A percentile compares a stretch with the other conserved stretches of the same genome.
phyloP scores from a whole-genome alignment of 371 early-diverging fungal species.

The Mortierella sp. region DNA sequence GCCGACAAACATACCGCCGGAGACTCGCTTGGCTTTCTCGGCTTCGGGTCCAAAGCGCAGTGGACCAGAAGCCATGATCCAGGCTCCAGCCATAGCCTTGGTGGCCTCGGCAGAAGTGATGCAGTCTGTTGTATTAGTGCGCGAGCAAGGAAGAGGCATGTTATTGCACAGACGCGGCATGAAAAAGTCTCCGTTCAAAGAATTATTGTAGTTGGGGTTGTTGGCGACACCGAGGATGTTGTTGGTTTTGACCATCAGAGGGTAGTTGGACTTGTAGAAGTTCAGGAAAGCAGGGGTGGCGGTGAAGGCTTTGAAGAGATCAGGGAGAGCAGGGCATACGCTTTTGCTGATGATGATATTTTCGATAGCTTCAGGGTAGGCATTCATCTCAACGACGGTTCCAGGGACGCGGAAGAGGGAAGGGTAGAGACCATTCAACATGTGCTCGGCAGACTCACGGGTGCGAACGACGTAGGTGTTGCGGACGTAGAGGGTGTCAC shows the following conservation, averaged over 20 bases:
- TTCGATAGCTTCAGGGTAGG: constrained; percentile 16
- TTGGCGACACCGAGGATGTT: constrained; percentile 9
- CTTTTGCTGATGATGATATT: not conserved
- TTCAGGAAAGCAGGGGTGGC: not conserved
- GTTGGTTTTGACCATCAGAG: constrained; percentile 13
- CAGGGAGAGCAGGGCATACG: not conserved
- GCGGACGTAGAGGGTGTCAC: constrained; percentile 46
- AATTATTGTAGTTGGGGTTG: not conserved
- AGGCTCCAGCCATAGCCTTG: not conserved
- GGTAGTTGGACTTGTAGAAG: not conserved
- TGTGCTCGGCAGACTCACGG: constrained; percentile 60
- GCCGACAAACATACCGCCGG: constrained; percentile 11
- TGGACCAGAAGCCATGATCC: not conserved
- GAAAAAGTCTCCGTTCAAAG: constrained; percentile 10
- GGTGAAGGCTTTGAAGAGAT: not conserved
- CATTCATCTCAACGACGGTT: not conserved
- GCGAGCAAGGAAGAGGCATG: constrained; percentile 10
- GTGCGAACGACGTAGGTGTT: constrained; percentile 64
- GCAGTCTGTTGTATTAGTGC: not conserved
- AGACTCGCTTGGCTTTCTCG: constrained; percentile 15
- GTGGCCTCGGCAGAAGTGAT: constrained; percentile 6
- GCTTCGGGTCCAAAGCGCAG: not conserved
- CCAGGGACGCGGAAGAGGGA: not conserved
- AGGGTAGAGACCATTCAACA: constrained; percentile 65
- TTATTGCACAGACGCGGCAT: constrained; percentile 15